Conservation (phyloP, 192 early-diverging fungal species). For the Phlyctochytrium arcticum region DNA sequence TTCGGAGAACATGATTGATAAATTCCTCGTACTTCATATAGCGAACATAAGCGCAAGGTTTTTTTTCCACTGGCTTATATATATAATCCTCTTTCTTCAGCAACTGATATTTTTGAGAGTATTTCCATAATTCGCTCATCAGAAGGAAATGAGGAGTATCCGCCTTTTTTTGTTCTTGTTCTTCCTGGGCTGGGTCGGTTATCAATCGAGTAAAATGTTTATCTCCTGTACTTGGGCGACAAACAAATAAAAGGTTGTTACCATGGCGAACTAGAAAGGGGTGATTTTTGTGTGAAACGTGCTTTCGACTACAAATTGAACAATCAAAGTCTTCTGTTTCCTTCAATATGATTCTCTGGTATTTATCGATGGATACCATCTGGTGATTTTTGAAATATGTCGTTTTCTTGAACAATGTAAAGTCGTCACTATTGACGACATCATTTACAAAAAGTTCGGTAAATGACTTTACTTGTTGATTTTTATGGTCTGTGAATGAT, state of each 20-base stretch:
- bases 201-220: background rate
- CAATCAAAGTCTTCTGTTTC: slow-evolving; percentile 12
- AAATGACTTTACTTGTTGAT: background rate
- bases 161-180: background rate
- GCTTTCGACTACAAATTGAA: slow-evolving; percentile 2
- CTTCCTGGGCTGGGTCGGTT: background rate
- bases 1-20: background rate
- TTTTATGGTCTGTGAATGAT: background rate
- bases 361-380: background rate
- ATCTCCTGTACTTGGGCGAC: slow-evolving; percentile 6
- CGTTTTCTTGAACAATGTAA: slow-evolving; percentile 5
- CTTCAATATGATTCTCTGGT: slow-evolving; percentile 13
- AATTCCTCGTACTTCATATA: slow-evolving; percentile 2
- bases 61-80: slow-evolving; percentile 2
- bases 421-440: background rate
- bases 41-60: background rate
- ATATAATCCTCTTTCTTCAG: background rate
- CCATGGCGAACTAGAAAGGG: slow-evolving; percentile 12
- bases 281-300: slow-evolving; percentile 15
- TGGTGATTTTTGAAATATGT: background rate
- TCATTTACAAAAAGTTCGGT: slow-evolving; percentile 3
- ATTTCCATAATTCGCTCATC: background rate
- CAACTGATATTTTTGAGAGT: background rate
- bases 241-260: slow-evolving; percentile 1
- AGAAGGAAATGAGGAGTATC: slow-evolving; percentile 1